phyloP scores from a whole-genome alignment of 164 flowering plant species.

The Nelumbo lutea region DNA sequence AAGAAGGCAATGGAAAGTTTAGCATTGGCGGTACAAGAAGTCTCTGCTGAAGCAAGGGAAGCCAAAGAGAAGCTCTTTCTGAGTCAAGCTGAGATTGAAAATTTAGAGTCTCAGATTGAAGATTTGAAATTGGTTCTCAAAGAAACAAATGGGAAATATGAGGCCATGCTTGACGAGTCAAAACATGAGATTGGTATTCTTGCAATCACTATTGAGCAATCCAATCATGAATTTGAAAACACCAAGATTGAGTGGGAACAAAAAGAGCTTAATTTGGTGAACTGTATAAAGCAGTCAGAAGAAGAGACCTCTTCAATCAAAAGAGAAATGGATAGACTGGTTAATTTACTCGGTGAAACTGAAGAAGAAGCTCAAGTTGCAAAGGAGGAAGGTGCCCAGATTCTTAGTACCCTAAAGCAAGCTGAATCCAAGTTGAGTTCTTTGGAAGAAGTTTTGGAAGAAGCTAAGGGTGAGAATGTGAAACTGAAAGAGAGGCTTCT shows the following conservation, averaged over 20 bases:
- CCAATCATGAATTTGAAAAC: conserved; percentile 37
- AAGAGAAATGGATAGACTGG: conserved; percentile 50
- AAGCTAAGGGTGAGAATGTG: conserved; percentile 65
- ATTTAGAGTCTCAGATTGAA: conserved; percentile 52
- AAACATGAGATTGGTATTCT: conserved; percentile 59
- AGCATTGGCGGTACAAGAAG: conserved; percentile 90
- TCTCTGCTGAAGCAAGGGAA: conserved; percentile 78
- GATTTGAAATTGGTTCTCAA: conserved; percentile 55
- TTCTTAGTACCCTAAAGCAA: conserved; percentile 41
- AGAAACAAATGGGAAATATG: conserved; percentile 65
- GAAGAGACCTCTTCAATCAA: conserved; percentile 46
- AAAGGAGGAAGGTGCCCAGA: conserved; percentile 47
- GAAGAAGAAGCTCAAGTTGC: conserved; percentile 51
- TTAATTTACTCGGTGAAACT: conserved; percentile 41
- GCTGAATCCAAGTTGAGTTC: conserved; percentile 54
- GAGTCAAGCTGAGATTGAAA: conserved; percentile 56
- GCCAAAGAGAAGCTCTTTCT: conserved; percentile 64
- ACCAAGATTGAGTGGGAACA: conserved; percentile 60
- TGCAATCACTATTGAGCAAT: conserved; percentile 29
- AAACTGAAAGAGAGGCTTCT: conserved; percentile 53
- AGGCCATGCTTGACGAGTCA: conserved; percentile 65
- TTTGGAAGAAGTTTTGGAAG: conserved; percentile 56
- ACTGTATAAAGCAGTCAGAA: conserved; percentile 42
- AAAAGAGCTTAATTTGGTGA: conserved; percentile 43
- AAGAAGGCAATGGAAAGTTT: conserved; percentile 91